These are phyloP conservation scores for Blastobotrys petasosporus DNA, from an alignment of 1,139 yeast genomes.

Conservation along the genomic window DNA sequence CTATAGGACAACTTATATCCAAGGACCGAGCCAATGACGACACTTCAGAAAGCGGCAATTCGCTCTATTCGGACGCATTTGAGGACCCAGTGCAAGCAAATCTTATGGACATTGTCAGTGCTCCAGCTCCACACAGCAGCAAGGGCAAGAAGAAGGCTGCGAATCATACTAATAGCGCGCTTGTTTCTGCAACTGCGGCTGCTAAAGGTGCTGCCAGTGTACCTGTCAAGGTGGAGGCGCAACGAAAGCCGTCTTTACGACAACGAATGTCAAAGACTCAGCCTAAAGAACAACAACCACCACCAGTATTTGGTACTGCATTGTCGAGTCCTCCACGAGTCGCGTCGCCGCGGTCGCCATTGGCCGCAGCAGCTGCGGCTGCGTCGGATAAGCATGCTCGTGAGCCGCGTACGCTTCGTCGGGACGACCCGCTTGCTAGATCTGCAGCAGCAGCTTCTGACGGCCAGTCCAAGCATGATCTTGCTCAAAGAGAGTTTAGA, in stretches of 20 bases:
- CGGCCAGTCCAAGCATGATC: too few relatives aligned
- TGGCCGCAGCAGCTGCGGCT: too few relatives aligned
- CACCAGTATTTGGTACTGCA: too few relatives aligned
- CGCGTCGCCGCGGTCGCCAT: too few relatives aligned
- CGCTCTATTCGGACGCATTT: slow-evolving; percentile 27
- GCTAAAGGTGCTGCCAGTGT: slow-evolving; percentile 7
- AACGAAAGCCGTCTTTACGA: neutral
- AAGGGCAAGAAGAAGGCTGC: neutral
- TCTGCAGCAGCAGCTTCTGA: too few relatives aligned
- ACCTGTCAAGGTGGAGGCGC: neutral
- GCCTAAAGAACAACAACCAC: neutral
- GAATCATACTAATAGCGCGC: neutral
- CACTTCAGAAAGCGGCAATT: slow-evolving; percentile 25
- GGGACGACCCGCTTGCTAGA: too few relatives aligned
- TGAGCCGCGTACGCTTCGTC: too few relatives aligned
- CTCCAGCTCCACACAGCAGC: slow-evolving; percentile 1
- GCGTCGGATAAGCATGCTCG: too few relatives aligned
- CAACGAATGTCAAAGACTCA: neutral
- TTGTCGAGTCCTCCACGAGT: too few relatives aligned
- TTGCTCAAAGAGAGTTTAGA: too few relatives aligned
- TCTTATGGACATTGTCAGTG: slow-evolving; percentile 3
- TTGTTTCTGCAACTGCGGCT: slow-evolving; percentile 6
- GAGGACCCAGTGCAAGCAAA: slow-evolving; percentile 14
- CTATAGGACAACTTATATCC: too few relatives aligned
- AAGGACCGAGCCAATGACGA: slow-evolving; percentile 8